phyloP scores from a whole-genome alignment of 2,329 filamentous ascomycete species.

The Westerdykella ornata region DNA sequence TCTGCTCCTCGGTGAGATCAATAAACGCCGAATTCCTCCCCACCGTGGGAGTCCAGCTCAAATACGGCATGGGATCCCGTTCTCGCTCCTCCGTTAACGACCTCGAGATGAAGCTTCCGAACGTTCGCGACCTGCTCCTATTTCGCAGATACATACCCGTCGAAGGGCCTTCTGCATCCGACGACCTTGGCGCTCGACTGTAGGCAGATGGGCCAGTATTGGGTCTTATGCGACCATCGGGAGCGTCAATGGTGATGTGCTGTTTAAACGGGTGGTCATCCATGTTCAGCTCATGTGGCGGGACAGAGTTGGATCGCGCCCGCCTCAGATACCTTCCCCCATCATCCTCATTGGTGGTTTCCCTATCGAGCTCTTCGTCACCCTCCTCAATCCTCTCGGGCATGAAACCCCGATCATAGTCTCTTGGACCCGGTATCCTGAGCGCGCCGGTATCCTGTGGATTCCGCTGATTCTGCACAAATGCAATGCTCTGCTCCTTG shows the following conservation, averaged over 20 bases:
- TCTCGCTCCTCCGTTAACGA: slow-evolving; percentile 42
- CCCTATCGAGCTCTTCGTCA: slow-evolving; percentile 19
- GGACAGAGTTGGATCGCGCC: slow-evolving; percentile 23
- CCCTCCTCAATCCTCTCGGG: slow-evolving; percentile 54
- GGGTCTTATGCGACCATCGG: slow-evolving; percentile 39
- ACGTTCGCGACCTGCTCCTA: slow-evolving; percentile 44
- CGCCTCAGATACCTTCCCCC: slow-evolving; percentile 6
- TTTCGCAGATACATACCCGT: slow-evolving; percentile 17
- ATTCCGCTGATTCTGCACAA: slow-evolving; percentile 76
- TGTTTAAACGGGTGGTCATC: slow-evolving; percentile 41
- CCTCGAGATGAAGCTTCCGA: slow-evolving; percentile 53
- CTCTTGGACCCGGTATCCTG: slow-evolving; percentile 84
- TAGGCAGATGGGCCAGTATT: slow-evolving; percentile 31
- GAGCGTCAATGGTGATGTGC: slow-evolving; percentile 63
- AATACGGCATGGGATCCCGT: slow-evolving; percentile 65
- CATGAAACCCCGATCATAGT: slow-evolving; percentile 74
- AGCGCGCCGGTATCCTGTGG: slow-evolving; percentile 65
- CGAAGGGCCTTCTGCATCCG: slow-evolving; percentile 10
- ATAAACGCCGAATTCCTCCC: slow-evolving; percentile 90
- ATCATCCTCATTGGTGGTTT: slow-evolving; percentile 22
- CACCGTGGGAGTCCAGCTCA: slow-evolving; percentile 89
- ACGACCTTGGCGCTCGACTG: slow-evolving; percentile 10
- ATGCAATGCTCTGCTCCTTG: slow-evolving; percentile 77
- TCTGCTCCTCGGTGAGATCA: slow-evolving; percentile 79
- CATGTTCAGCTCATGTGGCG: slow-evolving; percentile 25